Evolutionary conservation across 2,329 filamentous ascomycete genomes (phyloP), one percentile per base, ranked within the genome.

Genomic region (Tolypocladium album): DNA sequence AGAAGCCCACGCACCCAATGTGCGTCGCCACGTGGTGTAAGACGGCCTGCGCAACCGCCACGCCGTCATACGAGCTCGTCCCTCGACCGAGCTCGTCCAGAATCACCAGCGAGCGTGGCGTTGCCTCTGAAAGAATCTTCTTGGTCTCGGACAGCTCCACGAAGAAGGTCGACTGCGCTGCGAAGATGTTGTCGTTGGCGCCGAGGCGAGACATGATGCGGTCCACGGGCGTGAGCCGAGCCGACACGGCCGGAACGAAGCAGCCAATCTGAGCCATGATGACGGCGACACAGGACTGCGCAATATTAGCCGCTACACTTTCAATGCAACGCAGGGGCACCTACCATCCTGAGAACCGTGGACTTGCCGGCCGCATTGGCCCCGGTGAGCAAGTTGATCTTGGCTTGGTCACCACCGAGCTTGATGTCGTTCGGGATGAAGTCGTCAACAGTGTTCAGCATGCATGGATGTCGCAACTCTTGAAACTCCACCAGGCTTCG

Each of bases 181-280:
- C 94, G 71, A 99, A 97, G 67, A 99, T 99, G 74, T 97, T 97
- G 83, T 99, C 94, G 69, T 97, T 96, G 56, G 94, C 94, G 12
- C 94, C 94, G 0, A 99, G 85, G 55, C 94, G 90, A 12, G 93
- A 97, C 94, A 99, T 99, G 78, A 99, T 97, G 59, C 94, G 90
- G 71, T 99, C 94, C 3, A 96, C 86, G 0, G 94, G 93, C 0
- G 93, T 97, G 53, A 99, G 81, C 3, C 82, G 86, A 1, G 94
- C 94, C 3, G 87, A 90, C 22, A 82, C 79, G 61, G 91, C 92
- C 1, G 94, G 94, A 1, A 99, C 85, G 66, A 96, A 89, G 72
- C 93, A 97, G 59, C 94, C 94, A 38, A 99, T 88, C 71, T 99
- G 94, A 0, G 94, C 94, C 85, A 99, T 92, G 67, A 99, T 97